Evolutionary conservation across 148 eudicot species (phyloP).

Genomic region (Rhododendron simsii): DNA sequence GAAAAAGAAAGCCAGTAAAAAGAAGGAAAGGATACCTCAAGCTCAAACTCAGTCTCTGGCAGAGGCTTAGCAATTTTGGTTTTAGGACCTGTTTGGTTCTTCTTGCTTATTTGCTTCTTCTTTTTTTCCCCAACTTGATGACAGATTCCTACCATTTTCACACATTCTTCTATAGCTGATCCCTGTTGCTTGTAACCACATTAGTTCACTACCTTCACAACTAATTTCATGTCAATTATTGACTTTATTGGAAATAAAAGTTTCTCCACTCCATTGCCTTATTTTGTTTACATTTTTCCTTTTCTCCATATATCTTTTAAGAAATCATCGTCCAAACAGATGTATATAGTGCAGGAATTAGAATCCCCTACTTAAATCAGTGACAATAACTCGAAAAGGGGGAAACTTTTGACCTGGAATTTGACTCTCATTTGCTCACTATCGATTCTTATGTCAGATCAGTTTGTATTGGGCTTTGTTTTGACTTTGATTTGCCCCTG

Average conservation of each 20-base stretch:
- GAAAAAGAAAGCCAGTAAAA: conserved; percentile 49
- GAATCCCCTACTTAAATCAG: not conserved
- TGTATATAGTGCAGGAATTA: not conserved
- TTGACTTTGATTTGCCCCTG: not conserved
- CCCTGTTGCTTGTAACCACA: not conserved
- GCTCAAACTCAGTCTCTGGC: conserved; percentile 31
- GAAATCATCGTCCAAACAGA: not conserved
- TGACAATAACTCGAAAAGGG: not conserved
- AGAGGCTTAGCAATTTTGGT: conserved; percentile 28
- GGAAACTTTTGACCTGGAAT: not conserved
- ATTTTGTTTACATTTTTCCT: not conserved
- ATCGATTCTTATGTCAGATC: not conserved
- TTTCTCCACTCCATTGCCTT: not conserved
- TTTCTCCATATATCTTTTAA: not conserved
- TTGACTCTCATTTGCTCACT: not conserved
- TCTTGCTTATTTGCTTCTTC: not conserved
- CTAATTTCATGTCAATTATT: not conserved
- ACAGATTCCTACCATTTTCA: not conserved
- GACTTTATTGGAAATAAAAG: not conserved
- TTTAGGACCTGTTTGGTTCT: not conserved
- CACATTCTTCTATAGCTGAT: not conserved
- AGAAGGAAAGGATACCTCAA: conserved; percentile 46
- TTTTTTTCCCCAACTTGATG: not conserved
- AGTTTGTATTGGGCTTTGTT: not conserved
- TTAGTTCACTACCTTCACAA: not conserved